Evolutionary conservation across 1,139 yeast genomes (phyloP).

Genomic region (Pichia sp.): DNA sequence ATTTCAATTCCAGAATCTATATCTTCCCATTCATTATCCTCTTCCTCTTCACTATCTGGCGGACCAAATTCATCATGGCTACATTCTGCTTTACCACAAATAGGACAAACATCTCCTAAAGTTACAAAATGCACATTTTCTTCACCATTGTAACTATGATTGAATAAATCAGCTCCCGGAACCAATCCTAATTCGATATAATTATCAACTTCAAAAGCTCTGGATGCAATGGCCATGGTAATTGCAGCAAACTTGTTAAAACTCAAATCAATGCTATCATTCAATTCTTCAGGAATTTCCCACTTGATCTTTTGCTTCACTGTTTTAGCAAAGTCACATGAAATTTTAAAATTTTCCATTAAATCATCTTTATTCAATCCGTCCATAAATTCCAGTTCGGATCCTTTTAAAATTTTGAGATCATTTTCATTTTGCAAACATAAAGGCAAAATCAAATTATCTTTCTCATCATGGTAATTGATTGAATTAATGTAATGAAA

Average conservation of each 20-base stretch:
- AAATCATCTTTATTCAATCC: constrained; percentile 55
- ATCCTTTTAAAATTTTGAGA: constrained; percentile 43
- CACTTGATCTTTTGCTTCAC: constrained; percentile 26
- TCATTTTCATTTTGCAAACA: constrained; percentile 55
- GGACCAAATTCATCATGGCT: constrained; percentile 33
- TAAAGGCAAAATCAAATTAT: constrained; percentile 42
- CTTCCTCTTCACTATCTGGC: constrained; percentile 24
- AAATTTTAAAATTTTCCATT: constrained; percentile 42
- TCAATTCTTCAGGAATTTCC: constrained; percentile 26
- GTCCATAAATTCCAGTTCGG: constrained; percentile 60
- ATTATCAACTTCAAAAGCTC: constrained; percentile 75
- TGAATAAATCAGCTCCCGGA: constrained; percentile 88
- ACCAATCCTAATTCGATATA: constrained; percentile 71
- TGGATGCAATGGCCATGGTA: constrained; percentile 56
- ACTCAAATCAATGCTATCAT: constrained; percentile 12
- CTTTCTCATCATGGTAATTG: constrained; percentile 26
- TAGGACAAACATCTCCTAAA: constrained; percentile 58
- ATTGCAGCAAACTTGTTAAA: constrained; percentile 40
- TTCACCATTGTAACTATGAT: constrained; percentile 48
- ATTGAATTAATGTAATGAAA: constrained; percentile 51
- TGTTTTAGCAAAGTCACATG: constrained; percentile 40
- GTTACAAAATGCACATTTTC: constrained; percentile 73
- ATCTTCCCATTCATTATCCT: constrained; percentile 21
- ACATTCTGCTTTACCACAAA: constrained; percentile 65
- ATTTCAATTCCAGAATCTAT: no score